These are phyloP conservation scores for Sapria himalayana DNA, from an alignment of 345 rosid species.

Conservation along the genomic window DNA sequence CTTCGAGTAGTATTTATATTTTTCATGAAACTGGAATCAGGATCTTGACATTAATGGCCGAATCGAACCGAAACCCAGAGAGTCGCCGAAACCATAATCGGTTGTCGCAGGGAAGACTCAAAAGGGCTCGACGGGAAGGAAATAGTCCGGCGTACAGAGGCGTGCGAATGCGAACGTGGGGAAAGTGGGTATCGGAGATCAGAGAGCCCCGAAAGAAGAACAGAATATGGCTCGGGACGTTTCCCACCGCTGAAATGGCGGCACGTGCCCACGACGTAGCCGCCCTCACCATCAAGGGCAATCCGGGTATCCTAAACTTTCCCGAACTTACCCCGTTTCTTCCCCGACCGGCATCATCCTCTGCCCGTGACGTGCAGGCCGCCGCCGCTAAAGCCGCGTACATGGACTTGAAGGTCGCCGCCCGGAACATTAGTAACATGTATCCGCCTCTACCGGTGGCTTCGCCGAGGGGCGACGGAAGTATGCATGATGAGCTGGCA, in stretches of 20 bases:
- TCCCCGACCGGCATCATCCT: constrained; percentile 57
- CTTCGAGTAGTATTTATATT: no score
- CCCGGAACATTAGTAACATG: neutral
- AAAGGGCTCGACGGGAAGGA: constrained; percentile 1
- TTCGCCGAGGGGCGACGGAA: no score
- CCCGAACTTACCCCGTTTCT: constrained; percentile 50
- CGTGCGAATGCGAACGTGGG: constrained; percentile 87
- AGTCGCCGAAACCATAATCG: neutral
- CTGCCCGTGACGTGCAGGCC: constrained; percentile 78
- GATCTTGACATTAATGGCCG: no score
- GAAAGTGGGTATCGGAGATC: constrained; percentile 98
- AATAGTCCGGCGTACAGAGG: constrained; percentile 45
- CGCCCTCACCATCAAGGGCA: constrained; percentile 63
- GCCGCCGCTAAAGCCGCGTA: constrained; percentile 84
- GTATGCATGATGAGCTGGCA: no score
- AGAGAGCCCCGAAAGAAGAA: constrained; percentile 83
- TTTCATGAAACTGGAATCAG: no score
- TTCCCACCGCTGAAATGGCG: constrained; percentile 80
- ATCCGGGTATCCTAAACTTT: constrained; percentile 65
- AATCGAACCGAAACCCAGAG: constrained; percentile 1
- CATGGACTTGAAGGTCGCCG: no score
- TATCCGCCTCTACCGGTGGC: no score
- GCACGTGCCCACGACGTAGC: constrained; percentile 99
- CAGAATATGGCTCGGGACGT: constrained; percentile 95
- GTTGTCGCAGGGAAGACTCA: neutral